Percentiles rank a stretch among this genome's conserved stretches.
These are phyloP conservation scores for Leptodontidium sp. DNA, from an alignment of 2,329 filamentous ascomycete genomes.

Conservation along the genomic window DNA sequence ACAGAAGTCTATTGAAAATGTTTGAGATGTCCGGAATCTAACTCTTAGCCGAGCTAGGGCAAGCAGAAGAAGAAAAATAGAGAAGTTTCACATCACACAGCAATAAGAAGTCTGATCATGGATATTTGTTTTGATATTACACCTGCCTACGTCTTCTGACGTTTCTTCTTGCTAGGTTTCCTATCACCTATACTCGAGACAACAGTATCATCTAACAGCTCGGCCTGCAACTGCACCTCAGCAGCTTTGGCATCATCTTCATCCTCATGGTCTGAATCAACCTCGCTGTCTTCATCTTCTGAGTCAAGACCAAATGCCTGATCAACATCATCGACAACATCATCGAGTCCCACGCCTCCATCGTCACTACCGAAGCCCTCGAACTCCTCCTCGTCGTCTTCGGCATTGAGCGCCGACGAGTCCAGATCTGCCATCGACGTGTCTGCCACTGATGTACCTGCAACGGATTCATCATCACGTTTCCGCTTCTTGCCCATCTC, in stretches of 20 bases:
- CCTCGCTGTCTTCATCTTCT: slow-evolving; percentile 51
- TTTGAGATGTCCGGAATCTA: too few relatives aligned
- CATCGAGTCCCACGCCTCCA: slow-evolving; percentile 42
- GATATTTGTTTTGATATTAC: slow-evolving; percentile 20
- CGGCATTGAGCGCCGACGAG: slow-evolving; percentile 38
- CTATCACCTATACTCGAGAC: slow-evolving; percentile 31
- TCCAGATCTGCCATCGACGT: slow-evolving; percentile 44
- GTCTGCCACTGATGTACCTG: slow-evolving; percentile 50
- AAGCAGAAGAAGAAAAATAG: too few relatives aligned
- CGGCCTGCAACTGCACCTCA: slow-evolving; percentile 44
- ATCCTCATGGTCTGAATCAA: slow-evolving; percentile 39
- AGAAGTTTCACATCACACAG: too few relatives aligned
- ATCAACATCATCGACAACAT: slow-evolving; percentile 43
- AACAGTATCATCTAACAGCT: slow-evolving; percentile 39
- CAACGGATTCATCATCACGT: slow-evolving; percentile 59
- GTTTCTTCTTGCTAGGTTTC: slow-evolving; percentile 44
- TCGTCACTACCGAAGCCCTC: slow-evolving; percentile 58
- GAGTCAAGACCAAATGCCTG: slow-evolving; percentile 45
- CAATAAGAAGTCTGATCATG: neutral
- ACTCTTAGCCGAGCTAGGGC: too few relatives aligned
- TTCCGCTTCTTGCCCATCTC: slow-evolving; percentile 89
- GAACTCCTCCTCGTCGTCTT: slow-evolving; percentile 51
- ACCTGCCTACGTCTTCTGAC: slow-evolving; percentile 41
- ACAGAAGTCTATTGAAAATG: too few relatives aligned
- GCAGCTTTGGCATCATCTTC: slow-evolving; percentile 43